Base-by-base conservation (phyloP, 2,329 filamentous ascomycete species). In the Fusarium sulawesiense region DNA sequence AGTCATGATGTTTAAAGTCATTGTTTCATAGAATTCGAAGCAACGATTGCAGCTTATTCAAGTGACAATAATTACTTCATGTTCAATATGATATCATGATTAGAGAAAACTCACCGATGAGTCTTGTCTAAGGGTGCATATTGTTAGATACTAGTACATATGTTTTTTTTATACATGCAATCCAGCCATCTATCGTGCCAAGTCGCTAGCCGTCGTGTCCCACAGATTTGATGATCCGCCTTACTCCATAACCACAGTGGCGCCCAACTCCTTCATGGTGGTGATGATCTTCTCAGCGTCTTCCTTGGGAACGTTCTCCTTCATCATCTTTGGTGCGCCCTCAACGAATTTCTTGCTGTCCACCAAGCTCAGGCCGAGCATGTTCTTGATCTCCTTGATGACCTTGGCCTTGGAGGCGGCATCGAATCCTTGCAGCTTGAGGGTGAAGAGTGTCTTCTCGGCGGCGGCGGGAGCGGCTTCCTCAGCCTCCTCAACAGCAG, bases 321-420 rank as follows among this genome's bases (percentile, higher is more conserved):
- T 98, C 93, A 99, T 93, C 82, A 93, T 85, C 91, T 99, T 99
- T 71, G 96, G 96, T 75, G 93, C 94, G 79, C 93, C 93, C 88
- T 99, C 96, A 73, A 99, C 96, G 78, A 99, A 99, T 87, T 99
- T 99, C 92, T 99, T 99, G 85, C 93, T 97, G 83, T 99, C 96
- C 75, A 99, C 97, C 85, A 99, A 88, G 80, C 93, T 97, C 79
- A 99, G 84, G 45, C 96, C 96, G 66, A 99, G 86, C 89, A 99
- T 87, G 78, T 89, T 91, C 90, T 99, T 99, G 85, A 99, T 88
- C 86, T 99, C 96, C 89, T 99, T 99, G 88, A 99, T 99, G 77
- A 99, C 87, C 92, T 99, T 99, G 77, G 97, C 94, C 87, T 99
- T 99, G 72, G 95, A 85, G 53, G 84, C 87, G 29, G 94, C 87